Base-by-base conservation (phyloP, 371 early-diverging fungal species). In the Apophysomyces variabilis region DNA sequence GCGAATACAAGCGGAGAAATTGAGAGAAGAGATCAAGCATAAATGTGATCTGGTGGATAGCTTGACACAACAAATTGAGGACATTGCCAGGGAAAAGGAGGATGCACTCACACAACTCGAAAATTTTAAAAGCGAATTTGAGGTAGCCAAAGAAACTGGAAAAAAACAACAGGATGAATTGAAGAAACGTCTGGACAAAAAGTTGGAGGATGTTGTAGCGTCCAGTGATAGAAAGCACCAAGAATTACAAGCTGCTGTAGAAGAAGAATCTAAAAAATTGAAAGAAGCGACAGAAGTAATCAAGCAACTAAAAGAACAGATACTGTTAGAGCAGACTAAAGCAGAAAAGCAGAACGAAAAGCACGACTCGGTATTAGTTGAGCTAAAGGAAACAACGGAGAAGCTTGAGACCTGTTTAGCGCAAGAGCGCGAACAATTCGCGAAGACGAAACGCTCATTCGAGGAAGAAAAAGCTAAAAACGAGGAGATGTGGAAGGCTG, bases 221-320 rank as follows among this genome's bases (percentile, higher is more conserved):
- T 16, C 45, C n/a, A 37, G 44, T 6, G 62, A 66, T 16, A 12
- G 38, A 36, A 56, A 66, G 14, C 46, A 44, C 12, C 41, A 44
- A 44, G 39, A 57, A 18, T 38, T 18, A 3, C 41, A 57, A 11
- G 38, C 38, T 12, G 7, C 35, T 7, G 41, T 61, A 35, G 8
- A 57, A 46, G 32, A 58, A 3, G 58, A 64, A 26, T 13, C 58
- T 3, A 54, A 64, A 45, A 67, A 45, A 47, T 13, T 45, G 16
- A 43, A 57, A 32, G 38, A 57, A 13, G 39, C 38, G 47, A 3
- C 44, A 43, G 4, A 32, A 54, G 14, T 57, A 50, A 41, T 57
- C 56, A 11, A 62, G 56, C 26, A 65, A 14, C n/a, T 69, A 35
- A 65, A 65, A 37, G 32, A 66, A 4, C 46, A 54, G 18, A 14